Conservation (phyloP, 805 yeast species). For the Zygosaccharomyces kombuchaensis region DNA sequence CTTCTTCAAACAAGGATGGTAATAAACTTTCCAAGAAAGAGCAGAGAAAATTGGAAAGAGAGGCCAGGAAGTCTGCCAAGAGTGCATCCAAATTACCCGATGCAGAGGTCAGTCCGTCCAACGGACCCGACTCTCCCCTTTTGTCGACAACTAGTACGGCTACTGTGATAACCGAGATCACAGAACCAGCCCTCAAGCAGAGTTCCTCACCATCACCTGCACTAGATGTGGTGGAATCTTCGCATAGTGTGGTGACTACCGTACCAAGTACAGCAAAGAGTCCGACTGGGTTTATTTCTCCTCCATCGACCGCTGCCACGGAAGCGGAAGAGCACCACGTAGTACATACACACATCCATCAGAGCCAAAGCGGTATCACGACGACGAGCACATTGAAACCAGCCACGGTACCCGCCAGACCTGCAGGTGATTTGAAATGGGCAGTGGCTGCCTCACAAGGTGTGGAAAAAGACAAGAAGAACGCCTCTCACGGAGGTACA, state of each 20-base stretch:
- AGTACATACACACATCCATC: slow-evolving; percentile 32
- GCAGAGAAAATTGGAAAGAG: slow-evolving; percentile 34
- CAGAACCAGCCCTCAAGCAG: slow-evolving; percentile 11
- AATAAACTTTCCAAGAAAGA: slow-evolving; percentile 34
- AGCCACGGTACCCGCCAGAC: slow-evolving; percentile 50
- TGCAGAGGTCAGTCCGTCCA: slow-evolving; percentile 4
- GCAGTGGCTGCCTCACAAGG: slow-evolving; percentile 48
- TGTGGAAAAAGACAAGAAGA: slow-evolving; percentile 26
- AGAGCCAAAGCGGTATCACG: slow-evolving; percentile 31
- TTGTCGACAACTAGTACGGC: slow-evolving; percentile 8
- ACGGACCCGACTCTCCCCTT: slow-evolving; percentile 2
- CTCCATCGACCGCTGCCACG: slow-evolving; percentile 6
- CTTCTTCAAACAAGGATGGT: slow-evolving; percentile 15
- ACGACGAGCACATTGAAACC: slow-evolving; percentile 42
- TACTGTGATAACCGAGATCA: slow-evolving; percentile 6
- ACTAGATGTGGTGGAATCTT: slow-evolving; percentile 7
- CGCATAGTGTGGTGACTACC: slow-evolving; percentile 12
- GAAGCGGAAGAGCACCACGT: slow-evolving; percentile 10
- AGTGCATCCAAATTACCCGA: slow-evolving; percentile 26
- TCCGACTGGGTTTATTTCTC: slow-evolving; percentile 12
- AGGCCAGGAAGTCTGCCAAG: slow-evolving; percentile 36
- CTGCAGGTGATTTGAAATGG: slow-evolving; percentile 53
- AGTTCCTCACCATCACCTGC: slow-evolving; percentile 22
- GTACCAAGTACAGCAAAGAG: slow-evolving; percentile 20
- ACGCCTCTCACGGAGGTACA: slow-evolving; percentile 6